Conservation (phyloP, 768 basidiomycete genomes). For the Boletus coccyginus region DNA sequence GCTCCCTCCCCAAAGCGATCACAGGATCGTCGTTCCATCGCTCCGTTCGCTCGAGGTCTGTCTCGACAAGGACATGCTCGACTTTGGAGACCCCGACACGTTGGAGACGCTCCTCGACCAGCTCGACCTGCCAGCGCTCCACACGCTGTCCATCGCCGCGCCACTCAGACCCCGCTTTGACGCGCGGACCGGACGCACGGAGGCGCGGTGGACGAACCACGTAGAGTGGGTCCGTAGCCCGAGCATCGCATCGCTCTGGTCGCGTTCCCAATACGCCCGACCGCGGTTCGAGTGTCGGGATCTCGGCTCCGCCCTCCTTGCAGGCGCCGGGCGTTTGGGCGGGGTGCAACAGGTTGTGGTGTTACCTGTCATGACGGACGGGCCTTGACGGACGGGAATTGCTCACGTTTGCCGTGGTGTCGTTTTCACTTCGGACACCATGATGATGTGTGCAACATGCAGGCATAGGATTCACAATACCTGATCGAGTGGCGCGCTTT, state of each 20-base stretch:
- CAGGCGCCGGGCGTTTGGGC: neutral
- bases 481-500: neutral
- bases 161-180: neutral
- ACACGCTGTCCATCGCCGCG: constrained; percentile 13
- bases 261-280: constrained; percentile 7
- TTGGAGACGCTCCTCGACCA: constrained; percentile 20
- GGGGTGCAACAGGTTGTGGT: neutral
- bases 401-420: neutral
- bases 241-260: constrained; percentile 12
- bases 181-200: neutral
- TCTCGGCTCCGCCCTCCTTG: neutral
- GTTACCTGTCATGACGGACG: neutral
- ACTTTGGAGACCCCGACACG: constrained; percentile 17
- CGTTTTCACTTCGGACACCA: neutral
- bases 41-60: constrained; percentile 16
- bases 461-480: neutral
- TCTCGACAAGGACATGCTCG: constrained; percentile 21
- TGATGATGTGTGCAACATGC: no score
- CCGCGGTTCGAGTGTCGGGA: constrained; percentile 10
- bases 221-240: constrained; percentile 13
- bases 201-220: constrained; percentile 3
- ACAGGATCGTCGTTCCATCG: neutral
- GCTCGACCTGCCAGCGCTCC: constrained; percentile 20
- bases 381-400: neutral
- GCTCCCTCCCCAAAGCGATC: neutral